Evolutionary conservation across 306 rosid genomes (phyloP).

Genomic region (Gleditsia sinensis): DNA sequence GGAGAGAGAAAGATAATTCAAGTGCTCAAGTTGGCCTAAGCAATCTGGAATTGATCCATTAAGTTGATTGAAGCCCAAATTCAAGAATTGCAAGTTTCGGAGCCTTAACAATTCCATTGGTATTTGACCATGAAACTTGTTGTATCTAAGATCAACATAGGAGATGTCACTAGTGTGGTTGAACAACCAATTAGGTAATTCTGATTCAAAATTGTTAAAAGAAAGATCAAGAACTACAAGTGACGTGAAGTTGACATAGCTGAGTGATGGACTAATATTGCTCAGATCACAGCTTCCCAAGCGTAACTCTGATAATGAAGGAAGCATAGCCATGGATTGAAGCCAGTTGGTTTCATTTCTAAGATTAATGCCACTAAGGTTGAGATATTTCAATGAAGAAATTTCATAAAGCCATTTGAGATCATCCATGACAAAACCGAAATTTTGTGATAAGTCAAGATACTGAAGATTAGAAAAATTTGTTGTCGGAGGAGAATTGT

Average conservation of each 20-base stretch:
- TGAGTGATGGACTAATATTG: slow-evolving; percentile 6
- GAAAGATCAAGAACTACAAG: slow-evolving; percentile 31
- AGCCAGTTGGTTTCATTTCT: slow-evolving; percentile 1
- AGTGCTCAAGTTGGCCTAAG: background rate
- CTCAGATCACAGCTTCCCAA: background rate
- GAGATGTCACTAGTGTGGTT: background rate
- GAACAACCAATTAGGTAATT: background rate
- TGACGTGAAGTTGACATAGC: slow-evolving; percentile 30
- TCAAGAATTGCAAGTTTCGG: background rate
- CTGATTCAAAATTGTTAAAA: background rate
- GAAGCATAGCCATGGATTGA: slow-evolving; percentile 14
- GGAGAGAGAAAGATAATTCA: background rate
- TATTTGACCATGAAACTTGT: background rate
- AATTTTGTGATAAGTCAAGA: background rate
- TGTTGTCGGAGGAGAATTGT: background rate
- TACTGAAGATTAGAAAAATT: background rate
- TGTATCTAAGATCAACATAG: background rate
- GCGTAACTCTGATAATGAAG: background rate
- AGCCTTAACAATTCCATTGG: background rate
- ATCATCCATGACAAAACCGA: background rate
- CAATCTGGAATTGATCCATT: slow-evolving; percentile 12
- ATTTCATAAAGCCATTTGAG: background rate
- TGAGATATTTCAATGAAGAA: slow-evolving; percentile 19
- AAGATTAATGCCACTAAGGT: slow-evolving; percentile 3
- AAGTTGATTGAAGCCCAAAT: background rate